Evolutionary conservation across 208 protist genomes (phyloP).

Genomic region (Trypanosoma lewisi): DNA sequence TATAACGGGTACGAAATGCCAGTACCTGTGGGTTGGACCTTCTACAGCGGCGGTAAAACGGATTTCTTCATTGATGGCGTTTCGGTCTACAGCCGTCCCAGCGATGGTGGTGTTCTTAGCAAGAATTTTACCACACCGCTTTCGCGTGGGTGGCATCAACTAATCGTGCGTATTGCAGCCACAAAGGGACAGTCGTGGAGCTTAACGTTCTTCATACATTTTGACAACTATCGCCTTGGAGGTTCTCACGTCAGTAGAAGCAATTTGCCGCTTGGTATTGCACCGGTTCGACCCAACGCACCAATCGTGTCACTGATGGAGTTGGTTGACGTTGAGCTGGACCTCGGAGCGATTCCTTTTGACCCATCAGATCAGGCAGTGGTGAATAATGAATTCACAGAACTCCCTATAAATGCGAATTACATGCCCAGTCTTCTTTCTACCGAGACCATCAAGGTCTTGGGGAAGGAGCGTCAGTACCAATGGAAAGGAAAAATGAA

Average conservation of each 20-base stretch:
- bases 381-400: not conserved
- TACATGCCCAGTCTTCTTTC: slow-evolving; percentile 1
- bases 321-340: slow-evolving; percentile 2
- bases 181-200: slow-evolving; percentile 12
- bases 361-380: not conserved
- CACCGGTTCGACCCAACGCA: not conserved
- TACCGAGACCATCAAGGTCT: not conserved
- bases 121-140: slow-evolving; percentile 11
- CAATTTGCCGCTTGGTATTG: not conserved
- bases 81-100: not conserved
- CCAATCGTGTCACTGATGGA: slow-evolving; percentile 5
- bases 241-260: not conserved
- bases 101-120: not conserved
- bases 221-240: slow-evolving; percentile 10
- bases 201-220: slow-evolving; percentile 1
- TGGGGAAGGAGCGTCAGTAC: slow-evolving; percentile 6
- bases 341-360: slow-evolving; percentile 12
- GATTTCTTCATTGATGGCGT: slow-evolving; percentile 18
- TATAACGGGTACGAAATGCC: slow-evolving; percentile 2
- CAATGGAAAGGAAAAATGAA: slow-evolving; percentile 1
- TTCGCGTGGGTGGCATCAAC: slow-evolving; percentile 11
- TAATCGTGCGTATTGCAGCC: slow-evolving; percentile 11
- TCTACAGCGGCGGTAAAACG: slow-evolving; percentile 11
- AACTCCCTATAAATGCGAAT: slow-evolving; percentile 1
- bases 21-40: slow-evolving; percentile 11